Evolutionary conservation across 2,329 filamentous ascomycete species (phyloP).

Genomic region (Aspergillus persii): DNA sequence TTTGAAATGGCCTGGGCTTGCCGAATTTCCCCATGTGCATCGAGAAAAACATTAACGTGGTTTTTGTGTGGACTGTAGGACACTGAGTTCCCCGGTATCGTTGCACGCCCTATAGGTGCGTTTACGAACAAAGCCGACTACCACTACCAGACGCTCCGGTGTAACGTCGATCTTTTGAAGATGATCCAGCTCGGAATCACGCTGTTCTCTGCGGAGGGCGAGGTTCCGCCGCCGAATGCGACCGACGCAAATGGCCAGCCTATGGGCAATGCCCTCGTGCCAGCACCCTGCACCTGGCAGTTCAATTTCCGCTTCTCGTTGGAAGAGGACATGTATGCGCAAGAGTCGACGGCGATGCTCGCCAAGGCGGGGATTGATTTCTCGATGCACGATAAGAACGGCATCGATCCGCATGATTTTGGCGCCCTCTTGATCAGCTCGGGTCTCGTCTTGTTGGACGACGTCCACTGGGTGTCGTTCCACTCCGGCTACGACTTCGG

Average conservation of each 20-base stretch:
- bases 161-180: slow-evolving; percentile 95
- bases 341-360: slow-evolving; percentile 88
- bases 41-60: background rate
- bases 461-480: slow-evolving; percentile 95
- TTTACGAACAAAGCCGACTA: slow-evolving; percentile 97
- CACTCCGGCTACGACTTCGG: slow-evolving; percentile 98
- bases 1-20: background rate
- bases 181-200: slow-evolving; percentile 97
- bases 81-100: slow-evolving; percentile 97
- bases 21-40: too few species aligned
- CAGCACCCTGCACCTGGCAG: slow-evolving; percentile 88
- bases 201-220: slow-evolving; percentile 85
- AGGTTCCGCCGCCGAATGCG: slow-evolving; percentile 73
- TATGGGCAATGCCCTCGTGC: slow-evolving; percentile 53
- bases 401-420: slow-evolving; percentile 87
- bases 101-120: slow-evolving; percentile 88
- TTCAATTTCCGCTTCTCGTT: slow-evolving; percentile 98
- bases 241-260: slow-evolving; percentile 50
- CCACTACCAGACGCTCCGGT: slow-evolving; percentile 95
- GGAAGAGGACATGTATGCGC: slow-evolving; percentile 95
- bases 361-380: slow-evolving; percentile 94
- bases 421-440: slow-evolving; percentile 88
- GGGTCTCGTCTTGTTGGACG: slow-evolving; percentile 80
- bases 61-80: slow-evolving; percentile 58
- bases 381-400: slow-evolving; percentile 74